Evolutionary conservation across 2,329 filamentous ascomycete genomes (phyloP).

Genomic region (Phyllosticta citriasiana): DNA sequence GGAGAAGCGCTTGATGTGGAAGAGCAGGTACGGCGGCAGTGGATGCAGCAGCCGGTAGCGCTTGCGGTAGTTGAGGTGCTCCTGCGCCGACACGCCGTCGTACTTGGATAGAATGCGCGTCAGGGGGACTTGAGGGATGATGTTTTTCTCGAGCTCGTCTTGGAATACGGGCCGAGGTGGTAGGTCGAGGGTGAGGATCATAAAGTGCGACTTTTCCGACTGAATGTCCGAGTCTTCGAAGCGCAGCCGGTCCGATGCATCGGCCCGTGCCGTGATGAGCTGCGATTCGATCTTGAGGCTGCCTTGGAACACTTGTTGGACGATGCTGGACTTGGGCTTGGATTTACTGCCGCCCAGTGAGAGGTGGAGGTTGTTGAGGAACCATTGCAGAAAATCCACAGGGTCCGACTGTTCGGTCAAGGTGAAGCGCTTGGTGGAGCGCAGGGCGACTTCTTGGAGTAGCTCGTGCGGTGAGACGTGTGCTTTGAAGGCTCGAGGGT

Average conservation of each 20-base stretch:
- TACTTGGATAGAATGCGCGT: constrained; percentile 74
- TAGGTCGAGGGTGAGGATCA: constrained; percentile 87
- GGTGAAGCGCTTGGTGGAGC: constrained; percentile 86
- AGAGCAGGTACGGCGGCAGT: constrained; percentile 78
- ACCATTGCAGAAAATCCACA: constrained; percentile 94
- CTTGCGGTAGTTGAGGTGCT: constrained; percentile 78
- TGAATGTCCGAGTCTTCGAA: constrained; percentile 89
- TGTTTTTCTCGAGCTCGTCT: constrained; percentile 87
- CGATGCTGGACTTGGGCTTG: constrained; percentile 72
- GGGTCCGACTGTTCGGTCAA: constrained; percentile 87
- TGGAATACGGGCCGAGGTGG: constrained; percentile 91
- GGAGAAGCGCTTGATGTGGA: constrained; percentile 96
- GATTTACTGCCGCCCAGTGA: constrained; percentile 83
- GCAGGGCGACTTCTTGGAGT: constrained; percentile 83
- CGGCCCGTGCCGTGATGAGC: constrained; percentile 82
- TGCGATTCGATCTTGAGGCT: constrained; percentile 87
- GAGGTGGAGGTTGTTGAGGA: constrained; percentile 89
- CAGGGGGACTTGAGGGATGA: constrained; percentile 86
- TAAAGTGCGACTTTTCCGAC: constrained; percentile 66
- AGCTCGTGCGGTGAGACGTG: constrained; percentile 97
- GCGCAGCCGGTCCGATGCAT: constrained; percentile 74
- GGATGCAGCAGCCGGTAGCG: constrained; percentile 86
- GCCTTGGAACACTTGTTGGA: constrained; percentile 91
- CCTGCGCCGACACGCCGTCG: constrained; percentile 77
- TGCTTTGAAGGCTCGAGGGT: constrained; percentile 87